These are phyloP conservation scores for Amylocystis lapponica DNA, from an alignment of 768 basidiomycete species.

Conservation along the genomic window DNA sequence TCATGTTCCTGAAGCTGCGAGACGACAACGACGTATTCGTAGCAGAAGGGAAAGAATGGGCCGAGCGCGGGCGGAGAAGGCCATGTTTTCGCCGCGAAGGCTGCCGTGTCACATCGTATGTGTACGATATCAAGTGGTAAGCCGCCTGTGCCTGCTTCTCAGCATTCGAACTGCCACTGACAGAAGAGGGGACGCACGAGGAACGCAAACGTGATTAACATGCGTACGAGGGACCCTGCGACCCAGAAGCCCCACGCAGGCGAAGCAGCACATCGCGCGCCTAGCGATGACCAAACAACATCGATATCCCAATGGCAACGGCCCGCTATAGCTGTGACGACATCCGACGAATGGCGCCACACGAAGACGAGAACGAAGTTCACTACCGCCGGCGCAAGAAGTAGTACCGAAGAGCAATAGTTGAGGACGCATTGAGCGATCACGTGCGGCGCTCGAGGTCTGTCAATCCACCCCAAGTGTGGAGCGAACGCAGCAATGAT, in stretches of 20 bases:
- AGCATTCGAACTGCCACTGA: neutral
- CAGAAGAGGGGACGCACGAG: constrained; percentile 39
- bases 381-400: constrained; percentile 47
- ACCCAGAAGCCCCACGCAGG: constrained; percentile 52
- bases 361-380: constrained; percentile 51
- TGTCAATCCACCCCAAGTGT: constrained; percentile 24
- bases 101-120: constrained; percentile 18
- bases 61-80: constrained; percentile 13
- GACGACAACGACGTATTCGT: constrained; percentile 8
- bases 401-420: constrained; percentile 37
- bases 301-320: constrained; percentile 66
- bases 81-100: constrained; percentile 16
- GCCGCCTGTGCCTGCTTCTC: constrained; percentile 11
- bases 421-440: constrained; percentile 32
- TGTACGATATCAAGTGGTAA: constrained; percentile 21
- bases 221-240: constrained; percentile 43
- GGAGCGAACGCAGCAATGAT: constrained; percentile 37
- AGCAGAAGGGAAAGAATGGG: constrained; percentile 11
- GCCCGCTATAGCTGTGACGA: constrained; percentile 30
- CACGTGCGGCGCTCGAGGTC: constrained; percentile 25
- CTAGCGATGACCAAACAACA: constrained; percentile 51
- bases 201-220: constrained; percentile 44
- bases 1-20: constrained; percentile 12
- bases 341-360: constrained; percentile 41
- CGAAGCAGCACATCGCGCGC: constrained; percentile 24